Evolutionary conservation across 108 stramenopile genomes (phyloP), one percentile per base, ranked within the genome.

Genomic region (Heterococcus sp.): DNA sequence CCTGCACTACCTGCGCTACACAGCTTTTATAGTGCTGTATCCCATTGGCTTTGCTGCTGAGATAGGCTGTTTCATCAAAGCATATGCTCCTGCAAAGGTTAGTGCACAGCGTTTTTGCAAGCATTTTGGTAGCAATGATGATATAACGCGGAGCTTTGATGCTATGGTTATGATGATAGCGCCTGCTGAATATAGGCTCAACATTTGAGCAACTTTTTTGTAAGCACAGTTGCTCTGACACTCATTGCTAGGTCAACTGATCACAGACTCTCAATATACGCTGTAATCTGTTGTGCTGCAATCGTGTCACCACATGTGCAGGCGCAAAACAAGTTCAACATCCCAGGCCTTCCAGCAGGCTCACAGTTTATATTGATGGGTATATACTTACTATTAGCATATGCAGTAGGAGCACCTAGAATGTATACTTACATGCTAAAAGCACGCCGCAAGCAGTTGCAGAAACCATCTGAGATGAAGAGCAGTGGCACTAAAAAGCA

Each of bases 21-120:
- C 72, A 34, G 79, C 79, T 3, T 81, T 81, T 33, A 66, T 81
- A 26, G 14, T 81, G 71, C 79, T 81, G 26, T 81, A 81, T 34
- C 79, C 79, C 35, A 28, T 81, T 38, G 79, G 79, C 34, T 81
- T 81, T 66, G 71, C 71, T 11, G 79, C 71, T 2, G 79, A 81
- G 79, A 33, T 81, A 2, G 79, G 79, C 2, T 63, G 71, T 1
- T 81, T 71, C 71, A n/a, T 81, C 35, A 72, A 73, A 29, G 79
- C 71, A 0, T 28, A 72, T 31, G 72, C 79, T n/a, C 72, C 72
- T 72, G 73, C 73, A 33, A 81, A 81, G 79, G 79, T 81, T 38
- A 27, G 68, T 34, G 29, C 39, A n/a, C 35, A 32, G n/a, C n/a
- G n/a, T n/a, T n/a, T n/a, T n/a, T n/a, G n/a, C 28, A 32, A 5